Evolutionary conservation across 2,329 filamentous ascomycete genomes (phyloP), one percentile per base, ranked within the genome.

Genomic region (Bimuria novae-zelandiae): DNA sequence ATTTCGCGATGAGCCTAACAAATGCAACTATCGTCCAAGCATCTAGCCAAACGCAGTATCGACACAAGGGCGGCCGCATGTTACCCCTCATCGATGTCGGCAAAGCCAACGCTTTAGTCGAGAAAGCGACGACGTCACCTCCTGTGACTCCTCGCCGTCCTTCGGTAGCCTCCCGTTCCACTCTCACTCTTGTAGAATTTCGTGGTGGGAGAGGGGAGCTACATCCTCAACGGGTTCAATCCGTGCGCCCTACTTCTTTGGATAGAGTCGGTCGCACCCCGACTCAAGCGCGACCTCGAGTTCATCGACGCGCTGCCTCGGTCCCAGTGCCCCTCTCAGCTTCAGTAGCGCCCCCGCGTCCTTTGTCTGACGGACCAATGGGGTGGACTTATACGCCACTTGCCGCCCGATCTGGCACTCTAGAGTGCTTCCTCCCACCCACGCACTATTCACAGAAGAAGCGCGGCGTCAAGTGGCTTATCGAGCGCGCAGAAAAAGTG

Each of bases 361-460:
- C 33, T 7, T 14, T 47, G 10, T 39, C 44, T 19, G 44, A 47
- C 11, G 44, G 44, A 5, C 44, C 44, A 6, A 3, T 39, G 21
- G 44, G 44, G 12, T 35, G 33, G 29, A 47, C 44, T 4, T 47
- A 37, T 17, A 23, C n/a, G 10, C 22, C 44, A 10, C 8, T 37
- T 3, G 16, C 44, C 7, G 8, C 44, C 2, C 44, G 44, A 17
- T 22, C 32, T 35, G 45, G 49, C 29, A 16, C 10, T 6, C 19
- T 45, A 23, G 42, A 45, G 29, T 45, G 12, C 4, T 45, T 45
- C 30, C 42, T 45, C 14, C 42, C 42, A 10, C 42, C 42, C 6
- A 21, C 22, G 7, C 17, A 16, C 2, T 45, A 35, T 33, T 3
- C 19, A n/a, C 29, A 45, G 29, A 45, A 23, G 19, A 43, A 43